These are phyloP conservation scores for Diaporthe citrichinensis DNA, from an alignment of 2,329 filamentous ascomycete species.

Conservation along the genomic window DNA sequence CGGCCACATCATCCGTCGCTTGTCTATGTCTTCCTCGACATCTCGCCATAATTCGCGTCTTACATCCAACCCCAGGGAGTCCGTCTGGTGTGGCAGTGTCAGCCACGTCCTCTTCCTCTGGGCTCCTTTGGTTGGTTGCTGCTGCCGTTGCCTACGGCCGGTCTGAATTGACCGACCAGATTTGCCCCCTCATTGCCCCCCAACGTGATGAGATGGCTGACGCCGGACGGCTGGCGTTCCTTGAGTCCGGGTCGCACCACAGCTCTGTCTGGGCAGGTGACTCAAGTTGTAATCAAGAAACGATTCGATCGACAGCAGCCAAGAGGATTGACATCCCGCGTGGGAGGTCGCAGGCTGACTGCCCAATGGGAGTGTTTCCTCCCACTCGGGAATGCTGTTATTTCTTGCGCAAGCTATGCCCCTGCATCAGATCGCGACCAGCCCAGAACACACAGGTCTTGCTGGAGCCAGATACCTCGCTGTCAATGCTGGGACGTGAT, in stretches of 20 bases:
- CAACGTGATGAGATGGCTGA: not conserved
- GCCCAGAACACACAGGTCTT: not conserved
- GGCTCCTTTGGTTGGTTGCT: conserved; percentile 6
- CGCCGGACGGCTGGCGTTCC: not conserved
- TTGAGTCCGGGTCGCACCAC: conserved; percentile 25
- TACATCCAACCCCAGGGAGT: not conserved
- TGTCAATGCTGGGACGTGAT: not conserved
- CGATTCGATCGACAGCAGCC: conserved; percentile 17
- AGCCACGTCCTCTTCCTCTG: not conserved
- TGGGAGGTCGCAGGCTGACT: conserved; percentile 20
- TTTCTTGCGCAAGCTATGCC: not conserved
- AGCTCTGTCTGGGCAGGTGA: conserved; percentile 36
- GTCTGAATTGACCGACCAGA: not conserved
- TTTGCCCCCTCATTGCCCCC: not conserved
- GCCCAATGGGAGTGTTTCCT: conserved; percentile 37
- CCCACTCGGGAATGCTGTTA: not conserved
- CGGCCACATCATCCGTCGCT: too few species aligned
- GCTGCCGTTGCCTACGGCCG: conserved; percentile 4
- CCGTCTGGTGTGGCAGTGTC: not conserved
- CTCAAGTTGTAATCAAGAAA: not conserved
- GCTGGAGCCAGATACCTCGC: not conserved
- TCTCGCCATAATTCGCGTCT: not conserved
- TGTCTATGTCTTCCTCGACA: not conserved
- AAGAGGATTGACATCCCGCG: conserved; percentile 35
- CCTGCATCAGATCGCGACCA: conserved; percentile 16